Conservation (phyloP, 345 rosid genomes). For the Reutealis trisperma region DNA sequence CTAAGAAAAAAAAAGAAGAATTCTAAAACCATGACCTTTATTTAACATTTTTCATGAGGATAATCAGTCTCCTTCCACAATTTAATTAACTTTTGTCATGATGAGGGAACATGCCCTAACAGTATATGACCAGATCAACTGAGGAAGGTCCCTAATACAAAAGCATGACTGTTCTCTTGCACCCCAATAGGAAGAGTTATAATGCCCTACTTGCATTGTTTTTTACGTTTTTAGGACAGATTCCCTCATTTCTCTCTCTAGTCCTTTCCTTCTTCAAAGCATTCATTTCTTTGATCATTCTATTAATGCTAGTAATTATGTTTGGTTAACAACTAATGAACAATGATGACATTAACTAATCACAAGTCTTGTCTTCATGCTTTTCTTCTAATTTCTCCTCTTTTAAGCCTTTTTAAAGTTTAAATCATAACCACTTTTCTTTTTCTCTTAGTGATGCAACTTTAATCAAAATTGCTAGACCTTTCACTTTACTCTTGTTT, state of each 20-base stretch:
- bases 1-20: too few relatives aligned
- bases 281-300: conserved; percentile 1
- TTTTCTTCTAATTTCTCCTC: not conserved
- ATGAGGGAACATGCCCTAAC: conserved; percentile 8
- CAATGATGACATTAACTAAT: conserved; percentile 17
- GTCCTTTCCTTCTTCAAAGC: not conserved
- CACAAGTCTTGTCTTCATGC: conserved; percentile 10
- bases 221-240: conserved; percentile 10
- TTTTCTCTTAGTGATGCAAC: conserved; percentile 12
- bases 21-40: too few relatives aligned
- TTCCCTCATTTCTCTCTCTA: conserved; percentile 1
- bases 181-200: not conserved
- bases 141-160: not conserved
- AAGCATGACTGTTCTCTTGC: not conserved
- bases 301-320: not conserved
- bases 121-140: not conserved
- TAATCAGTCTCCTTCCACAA: not conserved
- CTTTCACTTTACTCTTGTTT: not conserved
- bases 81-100: not conserved
- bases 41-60: not conserved
- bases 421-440: not conserved
- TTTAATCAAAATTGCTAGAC: not conserved
- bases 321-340: not conserved
- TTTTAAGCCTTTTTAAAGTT: conserved; percentile 16
- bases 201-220: conserved; percentile 9